Evolutionary conservation across 805 yeast species (phyloP).

Genomic region (Yarrowia keelungensis): DNA sequence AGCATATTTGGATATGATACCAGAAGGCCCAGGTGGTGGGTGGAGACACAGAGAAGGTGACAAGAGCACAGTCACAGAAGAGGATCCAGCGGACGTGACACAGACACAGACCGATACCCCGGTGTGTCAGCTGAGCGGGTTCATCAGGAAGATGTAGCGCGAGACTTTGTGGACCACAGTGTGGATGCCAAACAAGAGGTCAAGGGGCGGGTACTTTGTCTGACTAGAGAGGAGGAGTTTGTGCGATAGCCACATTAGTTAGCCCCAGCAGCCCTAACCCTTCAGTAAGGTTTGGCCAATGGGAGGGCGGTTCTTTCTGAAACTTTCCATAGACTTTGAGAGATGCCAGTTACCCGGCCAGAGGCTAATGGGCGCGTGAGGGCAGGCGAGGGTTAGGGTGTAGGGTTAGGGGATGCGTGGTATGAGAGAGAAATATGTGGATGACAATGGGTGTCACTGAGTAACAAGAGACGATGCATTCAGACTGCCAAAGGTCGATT

Average conservation of each 20-base stretch:
- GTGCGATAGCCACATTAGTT: slow-evolving; percentile 22
- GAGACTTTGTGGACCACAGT: slow-evolving; percentile 12
- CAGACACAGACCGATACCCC: background rate
- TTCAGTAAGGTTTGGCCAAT: background rate
- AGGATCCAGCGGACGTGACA: slow-evolving; percentile 4
- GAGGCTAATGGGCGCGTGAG: too few species aligned
- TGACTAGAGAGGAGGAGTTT: slow-evolving; percentile 33
- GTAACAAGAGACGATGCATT: too few species aligned
- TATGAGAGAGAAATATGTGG: too few species aligned
- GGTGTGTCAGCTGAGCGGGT: slow-evolving; percentile 14
- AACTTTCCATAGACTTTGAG: background rate
- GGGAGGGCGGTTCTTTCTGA: background rate
- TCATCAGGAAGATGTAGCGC: slow-evolving; percentile 14
- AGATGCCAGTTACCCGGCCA: slow-evolving; percentile 14
- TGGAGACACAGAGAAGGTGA: background rate
- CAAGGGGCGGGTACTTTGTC: slow-evolving; percentile 29
- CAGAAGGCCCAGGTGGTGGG: slow-evolving; percentile 9
- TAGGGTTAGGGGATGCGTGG: too few species aligned
- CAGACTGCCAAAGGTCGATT: too few species aligned
- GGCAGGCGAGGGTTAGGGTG: too few species aligned
- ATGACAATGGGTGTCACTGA: too few species aligned
- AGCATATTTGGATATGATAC: slow-evolving; percentile 27
- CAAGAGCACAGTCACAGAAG: slow-evolving; percentile 5
- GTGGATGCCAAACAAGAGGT: slow-evolving; percentile 15
- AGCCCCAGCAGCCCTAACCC: background rate